phyloP scores from a whole-genome alignment of 2,329 filamentous ascomycete species.

The Fusarium verrucosum region DNA sequence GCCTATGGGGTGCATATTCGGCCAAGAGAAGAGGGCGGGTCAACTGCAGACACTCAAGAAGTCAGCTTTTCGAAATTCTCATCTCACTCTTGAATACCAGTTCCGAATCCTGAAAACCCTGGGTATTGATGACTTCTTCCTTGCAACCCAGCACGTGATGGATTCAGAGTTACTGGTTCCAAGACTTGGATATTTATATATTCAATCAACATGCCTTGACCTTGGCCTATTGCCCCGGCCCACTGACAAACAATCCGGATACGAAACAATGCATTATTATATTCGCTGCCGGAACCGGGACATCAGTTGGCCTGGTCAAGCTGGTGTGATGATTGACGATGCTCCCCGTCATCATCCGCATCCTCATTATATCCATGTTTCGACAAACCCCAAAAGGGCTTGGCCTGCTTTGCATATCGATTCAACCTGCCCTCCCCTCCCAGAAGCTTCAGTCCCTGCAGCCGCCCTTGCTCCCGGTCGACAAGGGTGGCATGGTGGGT shows the following conservation, averaged over 20 bases:
- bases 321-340: conserved; percentile 36
- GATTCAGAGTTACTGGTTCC: neutral
- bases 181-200: neutral
- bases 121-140: conserved; percentile 5
- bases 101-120: neutral
- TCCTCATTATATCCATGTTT: conserved; percentile 38
- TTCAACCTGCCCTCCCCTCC: conserved; percentile 32
- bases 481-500: conserved; percentile 42
- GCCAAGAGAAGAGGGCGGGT: neutral
- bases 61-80: neutral
- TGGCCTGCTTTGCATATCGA: conserved; percentile 34
- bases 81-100: neutral
- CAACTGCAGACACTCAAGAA: neutral
- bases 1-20: conserved; percentile 12
- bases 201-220: neutral
- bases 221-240: conserved; percentile 16
- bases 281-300: conserved; percentile 13
- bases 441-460: conserved; percentile 47
- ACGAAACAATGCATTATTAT: conserved; percentile 16
- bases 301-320: conserved; percentile 2
- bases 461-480: conserved; percentile 32
- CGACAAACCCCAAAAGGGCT: conserved; percentile 38
- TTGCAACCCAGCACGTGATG: conserved; percentile 23
- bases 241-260: conserved; percentile 17
- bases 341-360: conserved; percentile 37